Evolutionary conservation across 2,329 filamentous ascomycete genomes (phyloP).

Genomic region (Claviceps sp.): DNA sequence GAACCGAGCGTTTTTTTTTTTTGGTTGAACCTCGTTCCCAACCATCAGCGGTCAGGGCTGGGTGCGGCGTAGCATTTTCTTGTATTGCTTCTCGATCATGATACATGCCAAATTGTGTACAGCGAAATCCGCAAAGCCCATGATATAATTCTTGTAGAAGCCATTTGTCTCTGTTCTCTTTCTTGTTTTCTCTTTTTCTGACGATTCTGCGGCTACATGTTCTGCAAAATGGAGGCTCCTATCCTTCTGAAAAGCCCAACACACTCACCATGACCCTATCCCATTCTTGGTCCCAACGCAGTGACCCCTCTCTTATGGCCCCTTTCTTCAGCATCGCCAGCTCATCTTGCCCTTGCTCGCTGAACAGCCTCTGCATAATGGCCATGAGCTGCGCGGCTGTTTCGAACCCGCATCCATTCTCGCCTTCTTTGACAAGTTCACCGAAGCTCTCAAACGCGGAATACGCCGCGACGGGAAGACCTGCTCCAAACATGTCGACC

Average conservation of each 20-base stretch:
- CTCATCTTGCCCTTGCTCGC: conserved; percentile 32
- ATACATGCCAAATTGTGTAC: not conserved
- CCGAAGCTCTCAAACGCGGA: conserved; percentile 73
- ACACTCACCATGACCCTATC: conserved; percentile 64
- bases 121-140: not conserved
- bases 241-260: conserved; percentile 34
- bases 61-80: not conserved
- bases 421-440: conserved; percentile 77
- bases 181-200: not conserved
- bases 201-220: not conserved
- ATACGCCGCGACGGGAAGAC: conserved; percentile 81
- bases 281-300: conserved; percentile 91
- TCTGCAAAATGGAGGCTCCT: not conserved
- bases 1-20: not conserved
- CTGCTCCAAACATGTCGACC: conserved; percentile 96
- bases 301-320: conserved; percentile 57
- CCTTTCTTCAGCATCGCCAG: conserved; percentile 52
- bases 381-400: conserved; percentile 51
- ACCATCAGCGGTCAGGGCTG: not conserved
- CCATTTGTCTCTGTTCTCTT: not conserved
- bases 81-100: not conserved
- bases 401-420: conserved; percentile 77
- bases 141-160: not conserved
- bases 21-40: not conserved
- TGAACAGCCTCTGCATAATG: conserved; percentile 52